These are phyloP conservation scores for Capronia americana DNA, from an alignment of 2,329 filamentous ascomycete genomes.

Conservation along the genomic window DNA sequence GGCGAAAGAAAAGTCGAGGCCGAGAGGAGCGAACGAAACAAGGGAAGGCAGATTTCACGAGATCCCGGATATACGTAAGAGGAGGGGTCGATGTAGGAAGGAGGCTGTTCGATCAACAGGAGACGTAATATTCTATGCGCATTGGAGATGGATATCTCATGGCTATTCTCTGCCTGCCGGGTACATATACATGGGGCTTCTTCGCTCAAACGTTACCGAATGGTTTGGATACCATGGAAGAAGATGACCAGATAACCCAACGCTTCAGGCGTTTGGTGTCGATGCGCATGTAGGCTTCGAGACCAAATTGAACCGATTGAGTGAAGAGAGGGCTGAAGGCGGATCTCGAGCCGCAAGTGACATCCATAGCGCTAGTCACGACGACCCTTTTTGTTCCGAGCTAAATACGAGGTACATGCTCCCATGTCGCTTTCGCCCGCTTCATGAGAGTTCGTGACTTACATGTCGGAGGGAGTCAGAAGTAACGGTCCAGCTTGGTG, in stretches of 20 bases:
- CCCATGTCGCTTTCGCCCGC: background rate
- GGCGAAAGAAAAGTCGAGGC: background rate
- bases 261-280: background rate
- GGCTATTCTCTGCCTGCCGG: background rate
- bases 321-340: background rate
- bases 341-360: background rate
- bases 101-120: background rate
- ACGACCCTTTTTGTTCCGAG: no score
- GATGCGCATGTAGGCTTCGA: background rate
- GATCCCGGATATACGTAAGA: background rate
- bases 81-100: background rate
- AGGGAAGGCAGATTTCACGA: background rate
- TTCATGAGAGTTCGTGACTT: background rate
- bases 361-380: background rate
- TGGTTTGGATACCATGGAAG: background rate
- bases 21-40: background rate
- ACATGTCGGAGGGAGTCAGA: background rate
- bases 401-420: background rate
- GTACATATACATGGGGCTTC: background rate
- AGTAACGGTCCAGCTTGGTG: background rate
- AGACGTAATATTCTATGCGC: background rate
- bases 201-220: background rate
- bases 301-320: background rate
- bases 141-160: background rate
- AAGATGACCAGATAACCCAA: background rate